phyloP scores from a whole-genome alignment of 2,329 filamentous ascomycete species.

The Ceratocystis cubensis region DNA sequence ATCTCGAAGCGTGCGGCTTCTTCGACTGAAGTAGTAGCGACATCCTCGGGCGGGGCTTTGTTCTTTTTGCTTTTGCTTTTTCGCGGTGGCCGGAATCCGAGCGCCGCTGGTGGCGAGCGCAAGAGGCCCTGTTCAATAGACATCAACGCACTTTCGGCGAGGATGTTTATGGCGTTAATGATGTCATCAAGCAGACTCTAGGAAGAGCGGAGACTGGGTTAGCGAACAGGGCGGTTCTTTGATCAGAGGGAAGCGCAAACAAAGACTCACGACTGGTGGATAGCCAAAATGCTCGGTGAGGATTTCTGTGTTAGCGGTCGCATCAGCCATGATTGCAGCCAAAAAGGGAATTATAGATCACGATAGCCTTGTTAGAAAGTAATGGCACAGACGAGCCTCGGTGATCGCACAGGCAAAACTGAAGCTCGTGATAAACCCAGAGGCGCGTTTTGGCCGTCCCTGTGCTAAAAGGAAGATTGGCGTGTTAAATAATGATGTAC shows the following conservation, averaged over 20 bases:
- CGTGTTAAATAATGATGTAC: background rate
- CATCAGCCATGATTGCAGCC: conserved; percentile 17
- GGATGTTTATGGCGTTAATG: conserved; percentile 89
- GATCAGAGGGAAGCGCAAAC: background rate
- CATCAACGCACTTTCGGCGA: conserved; percentile 79
- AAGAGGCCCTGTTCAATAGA: conserved; percentile 75
- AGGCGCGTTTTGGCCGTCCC: background rate
- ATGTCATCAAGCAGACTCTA: conserved; percentile 94
- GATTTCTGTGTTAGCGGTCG: conserved; percentile 46
- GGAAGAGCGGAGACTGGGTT: conserved; percentile 14
- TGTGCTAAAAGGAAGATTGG: background rate
- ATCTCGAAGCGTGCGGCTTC: conserved; percentile 52
- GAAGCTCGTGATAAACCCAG: background rate
- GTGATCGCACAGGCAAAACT: background rate
- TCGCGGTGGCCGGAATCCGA: conserved; percentile 60
- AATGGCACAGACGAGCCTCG: background rate
- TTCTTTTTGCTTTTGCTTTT: conserved; percentile 27
- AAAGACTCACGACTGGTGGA: conserved; percentile 63
- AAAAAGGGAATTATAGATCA: background rate
- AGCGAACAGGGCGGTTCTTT: background rate
- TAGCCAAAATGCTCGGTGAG: conserved; percentile 94
- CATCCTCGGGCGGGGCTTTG: background rate
- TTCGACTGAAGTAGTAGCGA: conserved; percentile 25
- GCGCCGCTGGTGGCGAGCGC: conserved; percentile 55
- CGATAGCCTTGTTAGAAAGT: background rate